Conservation (phyloP, 768 basidiomycete genomes). For the Epithele typhae region DNA sequence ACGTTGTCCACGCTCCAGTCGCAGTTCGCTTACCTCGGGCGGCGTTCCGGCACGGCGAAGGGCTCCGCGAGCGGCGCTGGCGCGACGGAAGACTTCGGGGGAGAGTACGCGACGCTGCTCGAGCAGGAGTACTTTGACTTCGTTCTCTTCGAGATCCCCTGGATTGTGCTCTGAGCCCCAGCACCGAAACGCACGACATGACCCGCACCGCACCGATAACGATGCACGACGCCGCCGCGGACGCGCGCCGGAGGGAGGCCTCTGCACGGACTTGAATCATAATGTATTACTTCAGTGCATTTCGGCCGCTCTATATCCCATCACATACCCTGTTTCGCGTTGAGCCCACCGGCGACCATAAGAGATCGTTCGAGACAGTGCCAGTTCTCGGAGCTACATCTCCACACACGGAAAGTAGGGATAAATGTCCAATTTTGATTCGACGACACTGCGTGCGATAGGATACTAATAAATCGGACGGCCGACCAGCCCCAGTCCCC, state of each 20-base stretch:
- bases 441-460: constrained; percentile 11
- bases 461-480: constrained; percentile 14
- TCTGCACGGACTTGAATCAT: neutral
- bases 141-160: constrained; percentile 89
- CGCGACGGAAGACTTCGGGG: constrained; percentile 65
- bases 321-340: neutral
- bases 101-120: constrained; percentile 89
- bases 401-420: no score
- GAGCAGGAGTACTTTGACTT: constrained; percentile 97
- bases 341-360: constrained; percentile 8
- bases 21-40: constrained; percentile 78
- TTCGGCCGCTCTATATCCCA: neutral
- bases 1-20: constrained; percentile 65
- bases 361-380: no score
- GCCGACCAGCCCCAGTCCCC: constrained; percentile 15
- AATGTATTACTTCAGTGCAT: neutral
- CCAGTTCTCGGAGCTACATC: no score
- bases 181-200: neutral
- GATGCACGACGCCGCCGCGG: no score
- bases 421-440: no score
- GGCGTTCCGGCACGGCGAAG: constrained; percentile 44
- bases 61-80: constrained; percentile 34
- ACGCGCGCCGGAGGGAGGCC: neutral
- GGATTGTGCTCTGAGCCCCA: constrained; percentile 65
- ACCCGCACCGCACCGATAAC: no score